Conservation (phyloP, 2,329 filamentous ascomycete species). For the Decorospora gaudefroyi region DNA sequence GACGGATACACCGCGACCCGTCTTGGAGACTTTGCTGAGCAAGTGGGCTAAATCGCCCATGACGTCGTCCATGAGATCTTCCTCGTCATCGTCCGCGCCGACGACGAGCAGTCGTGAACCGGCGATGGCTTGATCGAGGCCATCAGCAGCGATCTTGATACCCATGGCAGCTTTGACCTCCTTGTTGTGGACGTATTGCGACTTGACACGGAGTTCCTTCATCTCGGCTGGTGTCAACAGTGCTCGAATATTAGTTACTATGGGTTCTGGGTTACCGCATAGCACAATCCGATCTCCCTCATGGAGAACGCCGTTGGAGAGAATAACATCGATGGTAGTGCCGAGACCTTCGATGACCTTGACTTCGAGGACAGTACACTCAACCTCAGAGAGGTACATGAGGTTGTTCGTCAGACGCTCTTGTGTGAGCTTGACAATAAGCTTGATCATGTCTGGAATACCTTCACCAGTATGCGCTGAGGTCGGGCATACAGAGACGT, state of each 20-base stretch:
- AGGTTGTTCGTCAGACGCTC: conserved; percentile 96
- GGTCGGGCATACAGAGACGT: conserved; percentile 94
- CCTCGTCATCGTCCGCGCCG: conserved; percentile 92
- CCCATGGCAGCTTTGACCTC: conserved; percentile 97
- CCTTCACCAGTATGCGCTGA: conserved; percentile 98
- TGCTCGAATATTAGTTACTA: conserved; percentile 92
- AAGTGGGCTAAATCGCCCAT: conserved; percentile 91
- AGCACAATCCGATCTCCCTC: conserved; percentile 95
- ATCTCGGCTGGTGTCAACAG: conserved; percentile 90
- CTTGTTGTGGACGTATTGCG: conserved; percentile 97
- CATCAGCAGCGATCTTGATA: conserved; percentile 98
- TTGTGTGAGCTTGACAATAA: conserved; percentile 88
- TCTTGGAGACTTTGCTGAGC: conserved; percentile 87
- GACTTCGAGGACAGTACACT: conserved; percentile 96
- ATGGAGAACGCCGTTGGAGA: conserved; percentile 91
- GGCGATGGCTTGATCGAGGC: conserved; percentile 93
- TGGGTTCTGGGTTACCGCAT: conserved; percentile 95
- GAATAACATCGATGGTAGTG: conserved; percentile 96
- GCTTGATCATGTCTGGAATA: conserved; percentile 98
- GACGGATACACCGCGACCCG: conserved; percentile 91
- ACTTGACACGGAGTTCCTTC: conserved; percentile 93
- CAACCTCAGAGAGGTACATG: conserved; percentile 98
- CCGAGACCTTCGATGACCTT: conserved; percentile 99
- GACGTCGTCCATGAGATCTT: conserved; percentile 94
- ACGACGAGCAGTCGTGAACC: conserved; percentile 94